Evolutionary conservation across 1,139 yeast genomes (phyloP).

Genomic region (Suhomyces guaymorum): DNA sequence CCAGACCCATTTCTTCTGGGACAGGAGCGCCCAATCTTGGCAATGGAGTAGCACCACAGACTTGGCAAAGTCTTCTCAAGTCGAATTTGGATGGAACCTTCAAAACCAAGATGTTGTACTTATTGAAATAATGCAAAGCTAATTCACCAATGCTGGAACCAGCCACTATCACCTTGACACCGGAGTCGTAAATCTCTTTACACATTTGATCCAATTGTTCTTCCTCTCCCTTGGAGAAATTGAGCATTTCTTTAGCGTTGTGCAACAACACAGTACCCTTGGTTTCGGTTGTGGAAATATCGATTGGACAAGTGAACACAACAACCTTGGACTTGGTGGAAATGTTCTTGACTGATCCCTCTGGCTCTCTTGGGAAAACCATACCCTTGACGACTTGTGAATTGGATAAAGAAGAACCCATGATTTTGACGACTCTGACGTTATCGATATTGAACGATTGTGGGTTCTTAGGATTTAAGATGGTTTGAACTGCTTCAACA

Average conservation of each 20-base stretch:
- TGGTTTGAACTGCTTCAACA: constrained; percentile 80
- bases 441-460: constrained; percentile 72
- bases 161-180: constrained; percentile 85
- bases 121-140: constrained; percentile 89
- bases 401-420: constrained; percentile 80
- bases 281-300: constrained; percentile 92
- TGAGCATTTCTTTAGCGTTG: constrained; percentile 95
- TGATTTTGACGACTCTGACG: constrained; percentile 90
- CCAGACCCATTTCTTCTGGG: constrained; percentile 89
- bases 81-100: constrained; percentile 94
- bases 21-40: constrained; percentile 95
- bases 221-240: constrained; percentile 95
- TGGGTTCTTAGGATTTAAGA: constrained; percentile 68
- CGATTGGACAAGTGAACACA: constrained; percentile 90
- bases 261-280: constrained; percentile 95
- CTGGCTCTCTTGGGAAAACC: constrained; percentile 98
- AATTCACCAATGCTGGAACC: constrained; percentile 93
- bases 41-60: constrained; percentile 95
- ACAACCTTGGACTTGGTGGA: constrained; percentile 73
- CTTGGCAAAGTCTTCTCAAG: constrained; percentile 89
- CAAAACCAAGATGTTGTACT: constrained; percentile 79
- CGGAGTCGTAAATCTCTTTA: constrained; percentile 80
- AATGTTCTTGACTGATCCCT: constrained; percentile 76
- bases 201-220: constrained; percentile 86
- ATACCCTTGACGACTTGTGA: constrained; percentile 90